Conservation (phyloP, 495 filamentous ascomycete genomes). For the Physcia stellaris region DNA sequence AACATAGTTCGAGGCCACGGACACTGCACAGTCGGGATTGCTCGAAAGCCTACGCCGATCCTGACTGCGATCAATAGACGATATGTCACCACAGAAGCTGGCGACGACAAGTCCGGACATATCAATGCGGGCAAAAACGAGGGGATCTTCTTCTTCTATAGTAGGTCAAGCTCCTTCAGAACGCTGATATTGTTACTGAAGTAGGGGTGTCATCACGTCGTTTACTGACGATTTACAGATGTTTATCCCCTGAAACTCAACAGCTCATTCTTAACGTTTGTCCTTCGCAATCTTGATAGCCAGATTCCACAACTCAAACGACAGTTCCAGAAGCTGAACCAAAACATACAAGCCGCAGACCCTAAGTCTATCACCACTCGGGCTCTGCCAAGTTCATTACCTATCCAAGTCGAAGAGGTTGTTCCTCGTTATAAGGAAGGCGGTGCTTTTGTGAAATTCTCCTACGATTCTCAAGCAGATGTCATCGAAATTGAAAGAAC, state of each 20-base stretch:
- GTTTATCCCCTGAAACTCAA: conserved; percentile 70
- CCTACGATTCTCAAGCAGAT: conserved; percentile 37
- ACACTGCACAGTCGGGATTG: too few species aligned
- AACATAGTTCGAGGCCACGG: too few species aligned
- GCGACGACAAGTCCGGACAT: conserved; percentile 54
- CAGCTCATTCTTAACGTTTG: conserved; percentile 33
- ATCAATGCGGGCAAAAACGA: conserved; percentile 59
- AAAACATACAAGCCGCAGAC: conserved; percentile 42
- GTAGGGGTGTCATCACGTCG: too few species aligned
- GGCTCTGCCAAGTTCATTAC: conserved; percentile 41
- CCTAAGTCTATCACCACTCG: conserved; percentile 48
- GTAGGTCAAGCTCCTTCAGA: conserved; percentile 36
- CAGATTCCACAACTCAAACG: conserved; percentile 48
- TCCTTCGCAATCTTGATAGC: conserved; percentile 39
- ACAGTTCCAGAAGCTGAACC: conserved; percentile 40
- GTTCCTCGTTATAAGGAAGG: conserved; percentile 79
- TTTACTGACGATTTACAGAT: too few species aligned
- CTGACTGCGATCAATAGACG: too few species aligned
- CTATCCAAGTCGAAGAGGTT: conserved; percentile 64
- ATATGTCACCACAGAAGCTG: conserved; percentile 29
- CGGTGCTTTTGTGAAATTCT: conserved; percentile 85
- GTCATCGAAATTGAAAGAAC: conserved; percentile 44
- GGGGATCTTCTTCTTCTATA: conserved; percentile 79
- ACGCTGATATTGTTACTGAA: too few species aligned
- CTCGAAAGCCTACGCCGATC: too few species aligned